Base-by-base conservation (phyloP, 78 protist species). In the Dictyostelium capitatum region DNA sequence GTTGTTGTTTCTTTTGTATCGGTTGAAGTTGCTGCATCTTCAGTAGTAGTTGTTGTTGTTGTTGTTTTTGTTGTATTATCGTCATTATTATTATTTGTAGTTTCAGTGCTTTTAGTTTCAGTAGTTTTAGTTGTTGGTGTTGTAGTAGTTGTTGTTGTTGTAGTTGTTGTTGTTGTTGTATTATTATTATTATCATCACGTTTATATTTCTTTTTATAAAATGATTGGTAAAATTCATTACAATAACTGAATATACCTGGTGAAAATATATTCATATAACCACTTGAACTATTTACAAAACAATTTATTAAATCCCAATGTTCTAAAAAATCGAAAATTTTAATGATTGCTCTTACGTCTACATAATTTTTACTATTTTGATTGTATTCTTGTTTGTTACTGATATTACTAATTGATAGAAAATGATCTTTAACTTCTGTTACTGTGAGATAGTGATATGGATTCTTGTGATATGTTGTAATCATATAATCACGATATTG, bases 241-340 rank as follows among this genome's bases (percentile, higher is more conserved):
- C 79, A 37, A n/a, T 47, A n/a, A 32, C n/a, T 73, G 56, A 47
- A 46, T 19, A 73, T 25, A 20, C 51, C 46, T 3, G 79, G 79
- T 20, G 50, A 46, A 77, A 51, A 65, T 87, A 64, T 72, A 65
- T 19, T 32, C 41, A 32, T 32, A 32, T 51, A 28, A 28, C 82
- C 92, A 51, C 93, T 79, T 20, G 70, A 70, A 25, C 79, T 75
- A 51, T 77, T 87, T 23, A 87, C 79, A 48, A 77, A 77, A n/a
- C 70, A 87, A 62, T 92, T 92, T 48, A 92, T 92, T 19, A 92
- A 54, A 10, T 90, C 96, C 96, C 96, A 92, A 59, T 92, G 74
- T 43, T 92, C 96, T 9, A 94, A n/a, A 82, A 94, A 94, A 30
- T 83, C 79, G 83, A 85, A 89, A 12, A 94, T 65, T 57, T 92